Percentiles rank a stretch among this genome's conserved stretches.
Conservation (phyloP, 208 protist genomes). For the Porcisia deanei region DNA sequence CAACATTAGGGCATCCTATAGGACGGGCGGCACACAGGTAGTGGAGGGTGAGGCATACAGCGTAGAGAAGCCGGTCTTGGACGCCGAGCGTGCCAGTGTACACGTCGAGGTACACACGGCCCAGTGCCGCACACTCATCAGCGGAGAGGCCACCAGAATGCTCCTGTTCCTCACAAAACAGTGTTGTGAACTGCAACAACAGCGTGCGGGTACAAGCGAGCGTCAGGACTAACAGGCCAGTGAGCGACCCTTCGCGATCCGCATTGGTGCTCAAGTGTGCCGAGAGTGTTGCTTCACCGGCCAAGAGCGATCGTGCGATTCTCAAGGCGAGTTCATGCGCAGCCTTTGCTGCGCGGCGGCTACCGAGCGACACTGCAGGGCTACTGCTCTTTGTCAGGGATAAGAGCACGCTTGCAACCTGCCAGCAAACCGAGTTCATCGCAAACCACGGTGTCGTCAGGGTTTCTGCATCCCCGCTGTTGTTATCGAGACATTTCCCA, state of each 20-base stretch:
- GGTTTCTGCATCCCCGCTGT: neutral
- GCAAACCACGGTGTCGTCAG: constrained; percentile 33
- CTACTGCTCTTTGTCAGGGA: neutral
- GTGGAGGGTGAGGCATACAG: constrained; percentile 63
- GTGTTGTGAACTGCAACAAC: neutral
- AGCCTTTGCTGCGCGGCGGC: neutral
- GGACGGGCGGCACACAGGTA: constrained; percentile 41
- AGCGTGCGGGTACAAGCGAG: constrained; percentile 25
- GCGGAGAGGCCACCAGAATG: neutral
- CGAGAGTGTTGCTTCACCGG: constrained; percentile 6
- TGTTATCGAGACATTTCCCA: neutral
- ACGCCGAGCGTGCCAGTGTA: constrained; percentile 65
- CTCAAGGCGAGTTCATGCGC: constrained; percentile 7
- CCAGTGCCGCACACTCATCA: constrained; percentile 9
- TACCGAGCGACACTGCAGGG: neutral
- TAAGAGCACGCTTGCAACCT: constrained; percentile 40
- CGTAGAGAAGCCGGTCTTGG: constrained; percentile 77
- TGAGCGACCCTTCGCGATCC: constrained; percentile 21
- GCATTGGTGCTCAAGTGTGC: constrained; percentile 8
- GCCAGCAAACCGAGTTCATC: constrained; percentile 47
- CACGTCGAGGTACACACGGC: constrained; percentile 37
- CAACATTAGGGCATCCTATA: neutral
- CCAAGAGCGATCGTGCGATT: constrained; percentile 5
- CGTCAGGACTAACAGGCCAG: constrained; percentile 42
- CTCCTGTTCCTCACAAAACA: neutral